Percentiles rank a stretch among this genome's conserved stretches.
phyloP scores from a whole-genome alignment of 164 flowering plant species.

The Tetrastigma voinierianum region DNA sequence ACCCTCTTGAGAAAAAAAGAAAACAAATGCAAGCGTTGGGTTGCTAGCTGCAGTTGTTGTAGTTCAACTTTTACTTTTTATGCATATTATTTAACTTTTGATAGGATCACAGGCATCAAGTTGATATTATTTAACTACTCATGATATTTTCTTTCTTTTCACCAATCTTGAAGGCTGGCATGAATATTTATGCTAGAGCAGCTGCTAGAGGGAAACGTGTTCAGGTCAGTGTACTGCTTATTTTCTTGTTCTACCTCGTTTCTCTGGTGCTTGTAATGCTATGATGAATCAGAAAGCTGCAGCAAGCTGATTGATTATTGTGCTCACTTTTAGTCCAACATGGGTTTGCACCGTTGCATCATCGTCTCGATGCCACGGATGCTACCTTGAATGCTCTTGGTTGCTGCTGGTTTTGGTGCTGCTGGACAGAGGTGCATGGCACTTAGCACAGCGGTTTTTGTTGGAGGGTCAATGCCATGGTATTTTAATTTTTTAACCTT shows the following conservation, averaged over 20 bases:
- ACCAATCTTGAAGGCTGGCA: slow-evolving; percentile 59
- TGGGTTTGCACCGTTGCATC: too few species aligned
- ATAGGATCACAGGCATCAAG: not conserved
- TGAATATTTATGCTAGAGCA: slow-evolving; percentile 82
- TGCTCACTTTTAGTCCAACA: slow-evolving; percentile 52
- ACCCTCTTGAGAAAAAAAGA: too few species aligned
- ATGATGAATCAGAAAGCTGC: not conserved
- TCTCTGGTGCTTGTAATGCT: not conserved
- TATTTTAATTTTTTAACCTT: slow-evolving; percentile 23
- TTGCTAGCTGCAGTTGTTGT: not conserved
- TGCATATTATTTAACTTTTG: not conserved
- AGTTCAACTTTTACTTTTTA: not conserved
- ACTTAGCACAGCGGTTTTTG: slow-evolving; percentile 74
- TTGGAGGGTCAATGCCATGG: slow-evolving; percentile 79
- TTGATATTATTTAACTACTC: too few species aligned
- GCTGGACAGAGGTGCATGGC: slow-evolving; percentile 94
- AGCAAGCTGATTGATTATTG: slow-evolving; percentile 1
- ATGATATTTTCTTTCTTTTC: not conserved
- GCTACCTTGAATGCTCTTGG: slow-evolving; percentile 82
- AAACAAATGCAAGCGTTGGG: not conserved
- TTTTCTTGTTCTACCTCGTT: not conserved
- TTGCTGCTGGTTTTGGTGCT: slow-evolving; percentile 93
- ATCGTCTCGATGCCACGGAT: slow-evolving; percentile 89
- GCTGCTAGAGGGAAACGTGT: slow-evolving; percentile 86
- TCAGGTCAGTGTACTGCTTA: slow-evolving; percentile 47